phyloP scores from a whole-genome alignment of 2,329 filamentous ascomycete species.

The Cytospora piceae region DNA sequence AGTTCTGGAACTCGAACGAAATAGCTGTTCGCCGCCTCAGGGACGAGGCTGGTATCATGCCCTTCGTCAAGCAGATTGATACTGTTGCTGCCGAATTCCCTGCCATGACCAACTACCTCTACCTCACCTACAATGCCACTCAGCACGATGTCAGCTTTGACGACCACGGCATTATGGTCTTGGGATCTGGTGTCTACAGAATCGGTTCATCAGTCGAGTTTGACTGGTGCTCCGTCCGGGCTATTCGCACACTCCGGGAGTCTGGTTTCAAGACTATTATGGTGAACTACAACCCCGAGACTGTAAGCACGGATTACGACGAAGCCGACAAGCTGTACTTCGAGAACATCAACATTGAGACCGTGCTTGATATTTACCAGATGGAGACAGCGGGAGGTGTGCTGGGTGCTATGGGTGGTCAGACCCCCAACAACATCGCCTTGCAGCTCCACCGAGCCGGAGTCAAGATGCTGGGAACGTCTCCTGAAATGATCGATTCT shows the following conservation, averaged over 20 bases:
- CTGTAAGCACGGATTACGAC: slow-evolving; percentile 87
- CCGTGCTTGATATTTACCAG: slow-evolving; percentile 90
- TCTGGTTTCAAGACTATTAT: slow-evolving; percentile 92
- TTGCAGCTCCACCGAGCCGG: slow-evolving; percentile 85
- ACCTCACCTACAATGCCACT: slow-evolving; percentile 91
- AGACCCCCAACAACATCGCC: slow-evolving; percentile 97
- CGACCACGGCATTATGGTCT: slow-evolving; percentile 93
- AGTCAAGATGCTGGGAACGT: slow-evolving; percentile 91
- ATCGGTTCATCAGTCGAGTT: slow-evolving; percentile 99
- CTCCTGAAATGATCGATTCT: slow-evolving; percentile 97
- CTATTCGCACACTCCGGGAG: slow-evolving; percentile 86
- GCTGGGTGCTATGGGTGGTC: slow-evolving; percentile 93
- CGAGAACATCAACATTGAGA: slow-evolving; percentile 90
- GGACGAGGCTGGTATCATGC: slow-evolving; percentile 83
- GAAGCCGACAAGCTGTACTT: slow-evolving; percentile 96
- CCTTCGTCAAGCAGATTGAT: slow-evolving; percentile 97
- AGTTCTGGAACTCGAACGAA: slow-evolving; percentile 94
- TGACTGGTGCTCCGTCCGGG: slow-evolving; percentile 97
- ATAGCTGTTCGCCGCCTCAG: slow-evolving; percentile 82
- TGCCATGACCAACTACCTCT: slow-evolving; percentile 92
- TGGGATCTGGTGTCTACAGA: slow-evolving; percentile 93
- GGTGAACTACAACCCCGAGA: slow-evolving; percentile 94
- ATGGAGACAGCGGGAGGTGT: slow-evolving; percentile 83
- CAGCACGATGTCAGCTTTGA: slow-evolving; percentile 83
- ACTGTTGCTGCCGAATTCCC: slow-evolving; percentile 98